These are phyloP conservation scores for Elaeagnus macrophylla DNA, from an alignment of 306 rosid species.

Conservation along the genomic window DNA sequence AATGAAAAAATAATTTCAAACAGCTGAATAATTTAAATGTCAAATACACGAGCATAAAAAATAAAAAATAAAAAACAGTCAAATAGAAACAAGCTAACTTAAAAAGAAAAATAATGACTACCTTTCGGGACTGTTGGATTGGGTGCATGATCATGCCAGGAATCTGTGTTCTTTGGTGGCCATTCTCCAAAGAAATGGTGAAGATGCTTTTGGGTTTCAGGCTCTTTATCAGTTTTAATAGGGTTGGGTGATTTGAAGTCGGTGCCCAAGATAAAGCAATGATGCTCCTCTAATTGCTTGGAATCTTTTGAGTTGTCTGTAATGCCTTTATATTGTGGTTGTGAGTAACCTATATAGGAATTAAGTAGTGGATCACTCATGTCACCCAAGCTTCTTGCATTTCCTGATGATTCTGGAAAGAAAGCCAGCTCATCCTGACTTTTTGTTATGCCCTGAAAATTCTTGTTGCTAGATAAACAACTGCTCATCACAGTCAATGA, in stretches of 20 bases:
- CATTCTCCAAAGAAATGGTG: conserved; percentile 96
- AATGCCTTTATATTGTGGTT: conserved; percentile 39
- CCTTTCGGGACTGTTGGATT: conserved; percentile 40
- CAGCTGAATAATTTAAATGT: too few species aligned
- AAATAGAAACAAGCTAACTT: too few species aligned
- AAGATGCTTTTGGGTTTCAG: conserved; percentile 72
- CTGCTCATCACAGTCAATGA: conserved; percentile 3
- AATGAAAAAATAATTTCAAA: too few species aligned
- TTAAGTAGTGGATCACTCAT: conserved; percentile 51
- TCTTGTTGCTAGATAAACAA: conserved; percentile 32
- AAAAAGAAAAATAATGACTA: not conserved
- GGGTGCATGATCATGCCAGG: conserved; percentile 97
- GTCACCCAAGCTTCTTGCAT: conserved; percentile 40
- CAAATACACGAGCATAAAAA: too few species aligned
- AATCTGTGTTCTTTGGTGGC: conserved; percentile 77
- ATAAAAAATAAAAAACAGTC: too few species aligned
- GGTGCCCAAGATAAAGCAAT: conserved; percentile 81
- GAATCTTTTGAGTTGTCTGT: conserved; percentile 19
- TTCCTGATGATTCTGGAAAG: conserved; percentile 70
- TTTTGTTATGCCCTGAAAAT: conserved; percentile 52
- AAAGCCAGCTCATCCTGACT: conserved; percentile 68
- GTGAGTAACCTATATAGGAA: conserved; percentile 45
- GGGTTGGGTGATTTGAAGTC: conserved; percentile 70
- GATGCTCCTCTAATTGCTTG: conserved; percentile 29
- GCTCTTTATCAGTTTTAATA: conserved; percentile 43